phyloP scores from a whole-genome alignment of 2,329 filamentous ascomycete species.

The Nothopassalora personata region DNA sequence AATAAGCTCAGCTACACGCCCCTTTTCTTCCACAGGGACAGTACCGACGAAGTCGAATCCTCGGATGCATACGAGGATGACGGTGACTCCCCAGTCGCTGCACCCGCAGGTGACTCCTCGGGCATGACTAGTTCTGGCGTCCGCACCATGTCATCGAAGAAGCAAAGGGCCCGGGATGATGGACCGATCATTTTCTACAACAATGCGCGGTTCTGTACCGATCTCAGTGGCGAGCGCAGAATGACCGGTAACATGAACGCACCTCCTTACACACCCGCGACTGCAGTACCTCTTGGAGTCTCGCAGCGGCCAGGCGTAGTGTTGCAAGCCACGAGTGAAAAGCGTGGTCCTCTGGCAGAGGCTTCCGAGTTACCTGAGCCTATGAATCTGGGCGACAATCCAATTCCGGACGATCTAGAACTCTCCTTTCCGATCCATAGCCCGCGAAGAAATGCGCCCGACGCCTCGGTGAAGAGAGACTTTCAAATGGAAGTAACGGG shows the following conservation, averaged over 20 bases:
- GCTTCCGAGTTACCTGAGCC: conserved; percentile 29
- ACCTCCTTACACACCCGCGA: conserved; percentile 20
- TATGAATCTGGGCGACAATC: conserved; percentile 35
- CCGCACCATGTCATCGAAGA: conserved; percentile 32
- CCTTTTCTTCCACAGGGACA: conserved; percentile 44
- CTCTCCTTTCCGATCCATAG: conserved; percentile 35
- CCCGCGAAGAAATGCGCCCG: conserved; percentile 17
- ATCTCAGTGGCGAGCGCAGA: conserved; percentile 62
- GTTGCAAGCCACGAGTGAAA: conserved; percentile 21
- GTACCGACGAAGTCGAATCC: conserved; percentile 37
- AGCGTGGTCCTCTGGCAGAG: conserved; percentile 28
- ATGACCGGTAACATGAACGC: conserved; percentile 11
- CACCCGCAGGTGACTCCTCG: conserved; percentile 35
- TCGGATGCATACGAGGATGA: conserved; percentile 33
- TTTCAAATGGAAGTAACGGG: conserved; percentile 48
- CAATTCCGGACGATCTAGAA: conserved; percentile 32
- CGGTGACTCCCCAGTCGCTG: conserved; percentile 29
- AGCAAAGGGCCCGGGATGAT: conserved; percentile 54
- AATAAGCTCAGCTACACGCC: conserved; percentile 43
- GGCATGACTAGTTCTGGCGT: conserved; percentile 44
- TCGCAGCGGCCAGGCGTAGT: neutral
- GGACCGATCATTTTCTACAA: conserved; percentile 81
- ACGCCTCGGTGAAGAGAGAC: conserved; percentile 14
- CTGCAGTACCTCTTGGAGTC: conserved; percentile 18
- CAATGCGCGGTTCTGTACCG: conserved; percentile 73